Base-by-base conservation (phyloP, 2,329 filamentous ascomycete genomes). In the Aspergillus phoenicis region DNA sequence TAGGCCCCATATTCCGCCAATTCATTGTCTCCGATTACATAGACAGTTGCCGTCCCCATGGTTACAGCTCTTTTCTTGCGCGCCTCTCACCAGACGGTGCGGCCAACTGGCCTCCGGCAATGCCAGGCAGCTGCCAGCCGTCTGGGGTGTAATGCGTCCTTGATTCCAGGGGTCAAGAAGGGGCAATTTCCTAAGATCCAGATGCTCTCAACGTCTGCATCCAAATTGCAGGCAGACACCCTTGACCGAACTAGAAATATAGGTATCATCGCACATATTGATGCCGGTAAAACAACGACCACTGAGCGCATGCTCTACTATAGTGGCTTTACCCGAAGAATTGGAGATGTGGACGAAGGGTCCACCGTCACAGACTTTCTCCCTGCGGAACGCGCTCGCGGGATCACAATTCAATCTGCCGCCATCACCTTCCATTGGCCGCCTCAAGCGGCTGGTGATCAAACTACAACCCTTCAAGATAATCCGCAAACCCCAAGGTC, bases 241-340 rank as follows among this genome's bases (percentile, higher is more conserved):
- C 80, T 87, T 17, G 82, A 85, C 41, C 86, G 86, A 69, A 95
- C 93, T 55, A 85, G 94, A 68, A 99, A 99, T 73, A 97, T 99
- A 74, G 95, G 95, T 63, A 98, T 99, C 68, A 97, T 99, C 76
- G 95, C 95, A 62, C 95, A 99, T 77, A 97, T 99, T 66, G 95
- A 98, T 87, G 95, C 95, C 59, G 95, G 95, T 8, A 99, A 99
- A 82, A 99, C 95, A 1, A 98, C 95, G 0, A 99, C 95, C 0
- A 98, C 95, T 3, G 95, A 99, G 86, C 93, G 95, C 61, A 98
- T 98, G 94, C 89, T 99, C 71, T 98, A 93, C 74, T 97, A 97
- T 72, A 96, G 92, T 74, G 94, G 95, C 52, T 88, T 93, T 64
- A 96, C 93, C 8, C 85, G 91, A 66, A 85, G 93, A 75, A 87